Conservation (phyloP, 495 filamentous ascomycete species). For the Corynascus novoguineensis region DNA sequence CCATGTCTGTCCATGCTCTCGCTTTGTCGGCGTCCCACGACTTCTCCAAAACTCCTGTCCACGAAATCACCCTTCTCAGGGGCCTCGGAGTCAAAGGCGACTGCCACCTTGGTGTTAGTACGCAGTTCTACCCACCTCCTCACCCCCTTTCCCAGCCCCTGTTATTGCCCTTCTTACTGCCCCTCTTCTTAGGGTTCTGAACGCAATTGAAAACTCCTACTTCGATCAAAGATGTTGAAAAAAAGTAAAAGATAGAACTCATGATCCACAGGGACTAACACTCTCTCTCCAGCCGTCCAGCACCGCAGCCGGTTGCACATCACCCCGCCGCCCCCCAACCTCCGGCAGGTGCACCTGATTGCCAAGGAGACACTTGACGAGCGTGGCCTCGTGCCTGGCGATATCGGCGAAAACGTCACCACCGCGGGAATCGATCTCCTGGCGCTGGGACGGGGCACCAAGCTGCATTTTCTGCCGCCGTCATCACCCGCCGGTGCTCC, state of each 20-base stretch:
- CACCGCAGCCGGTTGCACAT: slow-evolving; percentile 14
- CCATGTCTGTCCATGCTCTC: slow-evolving; percentile 5
- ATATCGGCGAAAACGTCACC: slow-evolving; percentile 18
- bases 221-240: too few relatives aligned
- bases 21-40: slow-evolving; percentile 6
- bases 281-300: slow-evolving; percentile 11
- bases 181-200: too few relatives aligned
- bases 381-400: slow-evolving; percentile 4
- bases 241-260: too few relatives aligned
- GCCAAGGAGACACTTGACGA: slow-evolving; percentile 9
- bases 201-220: too few relatives aligned
- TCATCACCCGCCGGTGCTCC: not conserved
- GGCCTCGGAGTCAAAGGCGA: slow-evolving; percentile 16
- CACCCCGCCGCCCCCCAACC: slow-evolving; percentile 12
- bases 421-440: slow-evolving; percentile 13
- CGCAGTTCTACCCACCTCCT: not conserved
- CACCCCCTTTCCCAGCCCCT: not conserved
- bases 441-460: slow-evolving; percentile 2
- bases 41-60: slow-evolving; percentile 14
- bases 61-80: slow-evolving; percentile 2
- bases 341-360: slow-evolving; percentile 18
- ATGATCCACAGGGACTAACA: too few relatives aligned
- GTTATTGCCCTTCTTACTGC: not conserved
- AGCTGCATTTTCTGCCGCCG: slow-evolving; percentile 13
- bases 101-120: slow-evolving; percentile 13